Base-by-base conservation (phyloP, 164 flowering plant species). In the Sedum album region DNA sequence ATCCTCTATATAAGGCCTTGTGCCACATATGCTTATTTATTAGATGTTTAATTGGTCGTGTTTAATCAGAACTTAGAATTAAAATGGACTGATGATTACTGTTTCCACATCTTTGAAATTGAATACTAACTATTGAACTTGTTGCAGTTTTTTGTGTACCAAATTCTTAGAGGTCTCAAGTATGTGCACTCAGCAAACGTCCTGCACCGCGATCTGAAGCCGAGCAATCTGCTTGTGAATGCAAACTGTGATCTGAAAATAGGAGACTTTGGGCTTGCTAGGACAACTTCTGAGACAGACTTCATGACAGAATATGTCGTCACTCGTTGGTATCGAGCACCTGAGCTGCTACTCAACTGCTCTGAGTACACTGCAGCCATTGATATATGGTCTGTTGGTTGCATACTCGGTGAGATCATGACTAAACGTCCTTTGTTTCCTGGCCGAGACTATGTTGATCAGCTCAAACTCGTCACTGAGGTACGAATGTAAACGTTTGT, bases 301-400 rank as follows among this genome's bases (percentile, higher is more conserved):
- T 93, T 91, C 79, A 93, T 93, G 98, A 93, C 96, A 2, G 98
- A 93, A 74, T 93, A 93, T 83, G 98, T 93, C 60, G 98, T 93
- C 41, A 93, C 98, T 66, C 87, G 98, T 9, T 93, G 97, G 98
- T 93, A 93, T 61, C 84, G 98, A 44, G 98, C 98, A 60, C 98
- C 98, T 65, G 98, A 93, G 71, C 80, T 93, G 83, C 96, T 93
- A 63, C 87, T 93, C 31, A 93, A 86, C 76, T 93, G 97, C 80
- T 88, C 97, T 18, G 98, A 93, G 74, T 93, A 93, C 75, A 93
- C 97, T 69, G 90, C 91, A 61, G 96, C 98, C 18, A 91, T 93
- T 66, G 98, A 93, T 77, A 86, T 93, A 18, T 93, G 98, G 97
- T 91, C 97, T 1, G 96, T 91, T 36, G 97, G 97, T 60, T 89